phyloP scores from a whole-genome alignment of 2,329 filamentous ascomycete species.

The Microsporum audouinii region DNA sequence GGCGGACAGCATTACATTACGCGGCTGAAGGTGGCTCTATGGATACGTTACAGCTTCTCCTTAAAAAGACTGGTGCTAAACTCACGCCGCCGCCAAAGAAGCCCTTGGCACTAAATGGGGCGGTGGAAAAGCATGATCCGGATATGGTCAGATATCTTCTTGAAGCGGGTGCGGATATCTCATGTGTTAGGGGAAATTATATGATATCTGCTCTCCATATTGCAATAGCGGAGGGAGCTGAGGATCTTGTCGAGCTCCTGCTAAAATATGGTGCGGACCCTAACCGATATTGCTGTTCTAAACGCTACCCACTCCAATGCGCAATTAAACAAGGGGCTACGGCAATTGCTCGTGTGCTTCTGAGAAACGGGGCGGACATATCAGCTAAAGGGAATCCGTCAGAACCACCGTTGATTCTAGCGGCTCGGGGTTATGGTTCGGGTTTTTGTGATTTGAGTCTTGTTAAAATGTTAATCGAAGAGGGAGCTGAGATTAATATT shows the following conservation, averaged over 20 bases:
- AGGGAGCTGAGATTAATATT: neutral
- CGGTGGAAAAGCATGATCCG: neutral
- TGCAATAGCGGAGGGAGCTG: neutral
- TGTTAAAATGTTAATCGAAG: neutral
- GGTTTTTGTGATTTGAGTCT: neutral
- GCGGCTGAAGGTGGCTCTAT: neutral
- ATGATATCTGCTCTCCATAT: neutral
- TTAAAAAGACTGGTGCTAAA: neutral
- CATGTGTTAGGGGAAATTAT: neutral
- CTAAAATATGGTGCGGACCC: neutral
- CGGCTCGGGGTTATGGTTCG: neutral
- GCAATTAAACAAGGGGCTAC: neutral
- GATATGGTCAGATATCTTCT: neutral
- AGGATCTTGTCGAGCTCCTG: neutral
- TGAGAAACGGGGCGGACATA: neutral
- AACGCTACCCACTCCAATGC: neutral
- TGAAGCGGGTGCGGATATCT: neutral
- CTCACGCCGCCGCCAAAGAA: neutral
- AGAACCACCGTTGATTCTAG: neutral
- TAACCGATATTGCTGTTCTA: neutral
- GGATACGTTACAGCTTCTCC: neutral
- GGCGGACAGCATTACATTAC: constrained; percentile 2
- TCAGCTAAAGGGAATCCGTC: neutral
- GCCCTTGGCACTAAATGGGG: neutral
- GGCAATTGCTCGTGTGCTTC: neutral